These are phyloP conservation scores for Teratosphaeria gauchensis DNA, from an alignment of 2,329 filamentous ascomycete species.

Conservation along the genomic window DNA sequence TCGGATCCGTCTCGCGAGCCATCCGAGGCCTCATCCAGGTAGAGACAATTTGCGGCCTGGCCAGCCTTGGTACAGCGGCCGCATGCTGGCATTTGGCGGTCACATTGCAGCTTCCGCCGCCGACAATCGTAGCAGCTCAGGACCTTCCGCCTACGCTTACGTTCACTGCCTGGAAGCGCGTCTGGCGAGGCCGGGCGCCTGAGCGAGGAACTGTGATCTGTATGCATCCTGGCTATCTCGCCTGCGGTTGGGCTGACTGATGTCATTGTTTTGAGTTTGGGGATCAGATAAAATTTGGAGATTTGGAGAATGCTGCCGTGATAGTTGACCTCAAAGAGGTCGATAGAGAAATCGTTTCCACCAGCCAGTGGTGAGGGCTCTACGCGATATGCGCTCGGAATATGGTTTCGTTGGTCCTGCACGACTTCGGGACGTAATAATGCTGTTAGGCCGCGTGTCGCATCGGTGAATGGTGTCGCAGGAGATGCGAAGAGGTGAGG, in stretches of 20 bases:
- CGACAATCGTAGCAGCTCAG: slow-evolving; percentile 39
- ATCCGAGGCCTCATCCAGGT: slow-evolving; percentile 24
- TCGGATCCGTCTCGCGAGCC: neutral
- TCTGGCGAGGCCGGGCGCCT: slow-evolving; percentile 4
- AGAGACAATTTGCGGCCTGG: slow-evolving; percentile 32
- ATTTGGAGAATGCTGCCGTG: neutral
- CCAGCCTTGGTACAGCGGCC: slow-evolving; percentile 36
- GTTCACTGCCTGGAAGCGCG: slow-evolving; percentile 17
- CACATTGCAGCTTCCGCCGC: slow-evolving; percentile 39
- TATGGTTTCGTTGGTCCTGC: neutral
- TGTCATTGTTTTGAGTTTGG: neutral
- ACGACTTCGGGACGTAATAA: neutral
- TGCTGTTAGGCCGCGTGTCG: neutral
- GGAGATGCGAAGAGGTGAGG: neutral
- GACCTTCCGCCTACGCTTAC: slow-evolving; percentile 37
- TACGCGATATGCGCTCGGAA: neutral
- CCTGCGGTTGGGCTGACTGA: neutral
- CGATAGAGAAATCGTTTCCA: neutral
- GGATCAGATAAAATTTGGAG: neutral
- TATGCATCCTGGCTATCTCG: neutral
- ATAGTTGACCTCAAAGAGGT: neutral
- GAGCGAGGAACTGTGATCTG: neutral
- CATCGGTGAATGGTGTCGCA: neutral
- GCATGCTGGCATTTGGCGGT: slow-evolving; percentile 36
- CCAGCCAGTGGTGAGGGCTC: neutral